Evolutionary conservation across 352 stramenopile genomes (phyloP).

Genomic region (Phytophthora vignae): DNA sequence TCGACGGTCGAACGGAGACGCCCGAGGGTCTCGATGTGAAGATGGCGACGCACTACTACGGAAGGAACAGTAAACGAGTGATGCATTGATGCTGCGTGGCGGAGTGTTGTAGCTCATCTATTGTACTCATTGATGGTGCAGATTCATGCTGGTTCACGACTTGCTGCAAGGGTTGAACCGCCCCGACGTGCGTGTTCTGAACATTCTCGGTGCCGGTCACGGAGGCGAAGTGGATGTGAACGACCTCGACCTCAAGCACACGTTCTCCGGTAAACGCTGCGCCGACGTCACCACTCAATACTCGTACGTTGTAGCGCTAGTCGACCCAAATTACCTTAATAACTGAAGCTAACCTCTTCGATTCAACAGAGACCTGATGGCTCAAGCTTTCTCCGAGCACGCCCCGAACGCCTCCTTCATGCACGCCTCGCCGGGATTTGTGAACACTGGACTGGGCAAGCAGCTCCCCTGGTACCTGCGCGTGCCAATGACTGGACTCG

Average conservation of each 20-base stretch:
- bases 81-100: neutral
- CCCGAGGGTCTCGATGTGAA: conserved; percentile 30
- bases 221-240: conserved; percentile 26
- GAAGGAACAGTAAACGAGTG: conserved; percentile 4
- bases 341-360: neutral
- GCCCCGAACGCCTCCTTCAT: conserved; percentile 31
- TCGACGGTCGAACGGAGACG: conserved; percentile 26
- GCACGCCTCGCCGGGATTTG: conserved; percentile 27
- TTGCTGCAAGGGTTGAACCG: conserved; percentile 25
- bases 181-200: conserved; percentile 28
- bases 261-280: conserved; percentile 26
- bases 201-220: conserved; percentile 19
- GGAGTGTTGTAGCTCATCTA: neutral
- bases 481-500: conserved; percentile 6
- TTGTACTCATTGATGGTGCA: neutral
- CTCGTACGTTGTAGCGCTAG: conserved; percentile 24
- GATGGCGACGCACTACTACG: conserved; percentile 40
- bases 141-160: conserved; percentile 38
- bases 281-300: conserved; percentile 30
- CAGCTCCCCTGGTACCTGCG: conserved; percentile 21
- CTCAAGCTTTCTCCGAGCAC: conserved; percentile 29
- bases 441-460: conserved; percentile 22
- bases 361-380: conserved; percentile 29
- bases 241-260: conserved; percentile 35
- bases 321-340: no score